These are phyloP conservation scores for Cutaneotrichosporon sp. DNA, from an alignment of 1,284 basidiomycete species.

Conservation along the genomic window DNA sequence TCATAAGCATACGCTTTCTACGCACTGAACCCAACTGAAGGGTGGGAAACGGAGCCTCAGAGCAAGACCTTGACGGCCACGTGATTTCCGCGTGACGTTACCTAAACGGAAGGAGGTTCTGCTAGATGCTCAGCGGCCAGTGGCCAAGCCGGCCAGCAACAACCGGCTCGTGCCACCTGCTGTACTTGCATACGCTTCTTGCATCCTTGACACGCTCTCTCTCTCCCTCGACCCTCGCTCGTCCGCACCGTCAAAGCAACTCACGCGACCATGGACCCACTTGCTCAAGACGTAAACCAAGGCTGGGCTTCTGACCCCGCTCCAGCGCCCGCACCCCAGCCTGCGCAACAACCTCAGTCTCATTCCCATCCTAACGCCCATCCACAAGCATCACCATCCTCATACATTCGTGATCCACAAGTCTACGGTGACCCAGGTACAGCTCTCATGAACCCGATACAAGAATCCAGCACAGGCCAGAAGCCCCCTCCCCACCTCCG, in stretches of 20 bases:
- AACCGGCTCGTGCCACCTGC: no score
- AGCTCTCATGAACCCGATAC: constrained; percentile 25
- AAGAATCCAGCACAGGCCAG: background rate
- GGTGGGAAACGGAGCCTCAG: no score
- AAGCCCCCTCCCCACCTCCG: constrained; percentile 62
- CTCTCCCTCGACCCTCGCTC: background rate
- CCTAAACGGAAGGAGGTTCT: no score
- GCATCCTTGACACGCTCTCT: no score
- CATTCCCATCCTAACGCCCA: constrained; percentile 2
- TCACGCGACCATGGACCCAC: constrained; percentile 19
- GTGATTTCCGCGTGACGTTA: no score
- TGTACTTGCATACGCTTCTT: no score
- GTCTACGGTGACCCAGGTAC: constrained; percentile 41
- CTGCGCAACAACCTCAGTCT: background rate
- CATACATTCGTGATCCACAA: constrained; percentile 32
- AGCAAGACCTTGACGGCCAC: no score
- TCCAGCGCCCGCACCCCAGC: background rate
- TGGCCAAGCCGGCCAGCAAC: no score
- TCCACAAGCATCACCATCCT: constrained; percentile 9
- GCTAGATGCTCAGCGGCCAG: no score
- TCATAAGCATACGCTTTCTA: no score
- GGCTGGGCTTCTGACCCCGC: constrained; percentile 12
- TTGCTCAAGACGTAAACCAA: constrained; percentile 19
- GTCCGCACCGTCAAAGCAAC: no score
- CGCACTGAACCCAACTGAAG: no score